Evolutionary conservation across 2,329 filamentous ascomycete genomes (phyloP).

Genomic region (Aspergillus bombycis): DNA sequence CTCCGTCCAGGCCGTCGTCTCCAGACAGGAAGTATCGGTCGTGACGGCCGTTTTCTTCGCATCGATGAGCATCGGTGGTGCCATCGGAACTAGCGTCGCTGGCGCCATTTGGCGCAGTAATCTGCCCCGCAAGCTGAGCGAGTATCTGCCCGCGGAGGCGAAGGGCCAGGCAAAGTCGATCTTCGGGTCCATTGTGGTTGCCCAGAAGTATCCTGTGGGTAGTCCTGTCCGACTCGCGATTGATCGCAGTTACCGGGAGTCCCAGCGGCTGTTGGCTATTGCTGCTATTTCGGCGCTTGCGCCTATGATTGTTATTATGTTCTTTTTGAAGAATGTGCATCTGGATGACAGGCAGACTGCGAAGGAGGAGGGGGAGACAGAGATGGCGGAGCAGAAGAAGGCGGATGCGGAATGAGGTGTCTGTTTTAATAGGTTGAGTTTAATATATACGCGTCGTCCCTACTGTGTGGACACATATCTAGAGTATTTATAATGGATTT

Average conservation of each 20-base stretch:
- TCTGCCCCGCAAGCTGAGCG: constrained; percentile 20
- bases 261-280: constrained; percentile 24
- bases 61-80: constrained; percentile 37
- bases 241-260: constrained; percentile 26
- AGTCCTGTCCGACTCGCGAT: constrained; percentile 20
- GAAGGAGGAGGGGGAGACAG: neutral
- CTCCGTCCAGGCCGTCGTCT: constrained; percentile 40
- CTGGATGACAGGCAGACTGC: constrained; percentile 18
- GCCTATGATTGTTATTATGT: constrained; percentile 26
- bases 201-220: constrained; percentile 20
- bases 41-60: constrained; percentile 43
- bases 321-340: constrained; percentile 26
- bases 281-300: constrained; percentile 20
- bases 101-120: constrained; percentile 43
- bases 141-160: constrained; percentile 24
- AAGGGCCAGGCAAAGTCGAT: constrained; percentile 23
- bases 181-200: constrained; percentile 25
- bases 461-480: neutral
- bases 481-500: neutral
- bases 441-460: neutral
- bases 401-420: neutral
- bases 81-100: constrained; percentile 38
- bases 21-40: constrained; percentile 40
- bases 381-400: neutral
- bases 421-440: neutral